These are phyloP conservation scores for Talaromyces funiculosus DNA, from an alignment of 2,329 filamentous ascomycete species.

Conservation along the genomic window DNA sequence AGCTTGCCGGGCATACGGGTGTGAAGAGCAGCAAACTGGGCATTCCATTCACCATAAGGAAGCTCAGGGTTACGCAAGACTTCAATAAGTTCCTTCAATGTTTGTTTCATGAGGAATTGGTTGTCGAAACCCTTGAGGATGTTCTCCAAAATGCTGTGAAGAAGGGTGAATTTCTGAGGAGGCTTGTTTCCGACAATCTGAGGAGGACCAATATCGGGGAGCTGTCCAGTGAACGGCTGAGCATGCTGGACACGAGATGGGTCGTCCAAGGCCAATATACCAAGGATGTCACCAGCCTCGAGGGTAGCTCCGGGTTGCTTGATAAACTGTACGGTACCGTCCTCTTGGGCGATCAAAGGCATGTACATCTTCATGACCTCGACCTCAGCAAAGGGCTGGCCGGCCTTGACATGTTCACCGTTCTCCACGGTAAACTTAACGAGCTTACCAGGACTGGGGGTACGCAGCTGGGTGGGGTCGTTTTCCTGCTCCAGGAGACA, in stretches of 20 bases:
- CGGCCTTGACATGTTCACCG: constrained; percentile 84
- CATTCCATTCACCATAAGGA: constrained; percentile 93
- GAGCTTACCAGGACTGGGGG: constrained; percentile 91
- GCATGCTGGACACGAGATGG: constrained; percentile 95
- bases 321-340: constrained; percentile 94
- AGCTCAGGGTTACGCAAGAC: constrained; percentile 85
- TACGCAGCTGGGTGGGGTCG: constrained; percentile 92
- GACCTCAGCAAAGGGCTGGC: constrained; percentile 90
- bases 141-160: constrained; percentile 73
- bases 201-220: constrained; percentile 79
- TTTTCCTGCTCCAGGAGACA: constrained; percentile 98
- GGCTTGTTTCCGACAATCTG: constrained; percentile 87
- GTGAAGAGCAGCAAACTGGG: constrained; percentile 93
- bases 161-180: constrained; percentile 74
- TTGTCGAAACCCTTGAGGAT: constrained; percentile 95
- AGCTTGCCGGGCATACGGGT: constrained; percentile 95
- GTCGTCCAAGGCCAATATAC: constrained; percentile 91
- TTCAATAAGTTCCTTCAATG: constrained; percentile 80
- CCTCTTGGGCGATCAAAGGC: constrained; percentile 90
- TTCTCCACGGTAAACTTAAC: constrained; percentile 98
- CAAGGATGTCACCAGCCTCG: constrained; percentile 96
- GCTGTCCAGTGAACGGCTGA: constrained; percentile 83
- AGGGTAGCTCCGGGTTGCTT: constrained; percentile 98
- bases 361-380: constrained; percentile 99
- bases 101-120: constrained; percentile 86